Evolutionary conservation across 2,329 filamentous ascomycete genomes (phyloP).

Genomic region (Fusarium hainanense): DNA sequence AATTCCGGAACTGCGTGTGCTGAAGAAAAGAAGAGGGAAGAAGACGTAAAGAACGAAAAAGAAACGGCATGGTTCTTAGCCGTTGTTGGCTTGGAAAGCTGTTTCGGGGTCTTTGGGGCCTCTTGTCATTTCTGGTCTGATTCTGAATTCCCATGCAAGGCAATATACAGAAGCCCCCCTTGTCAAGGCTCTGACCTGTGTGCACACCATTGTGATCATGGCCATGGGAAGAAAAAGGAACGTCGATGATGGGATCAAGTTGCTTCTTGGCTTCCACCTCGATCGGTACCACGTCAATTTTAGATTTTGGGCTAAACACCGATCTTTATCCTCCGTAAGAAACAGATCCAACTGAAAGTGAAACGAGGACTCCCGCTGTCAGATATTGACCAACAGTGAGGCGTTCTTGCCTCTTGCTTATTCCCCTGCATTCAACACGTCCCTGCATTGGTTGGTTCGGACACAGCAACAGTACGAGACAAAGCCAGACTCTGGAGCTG

Average conservation of each 20-base stretch:
- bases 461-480: conserved; percentile 25
- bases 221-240: neutral
- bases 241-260: neutral
- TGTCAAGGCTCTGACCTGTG: conserved; percentile 16
- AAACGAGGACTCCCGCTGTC: neutral
- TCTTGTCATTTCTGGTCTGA: conserved; percentile 26
- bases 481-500: conserved; percentile 7
- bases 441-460: conserved; percentile 34
- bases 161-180: conserved; percentile 15
- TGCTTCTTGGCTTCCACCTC: conserved; percentile 14
- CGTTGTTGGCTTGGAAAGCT: conserved; percentile 4
- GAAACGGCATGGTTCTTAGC: neutral
- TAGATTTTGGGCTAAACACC: neutral
- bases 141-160: conserved; percentile 18
- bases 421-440: conserved; percentile 36
- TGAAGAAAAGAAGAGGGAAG: conserved; percentile 16
- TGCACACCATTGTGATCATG: conserved; percentile 2
- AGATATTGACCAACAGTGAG: neutral
- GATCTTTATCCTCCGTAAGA: neutral
- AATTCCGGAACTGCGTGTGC: neutral
- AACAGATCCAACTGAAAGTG: neutral
- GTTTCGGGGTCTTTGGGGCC: conserved; percentile 6
- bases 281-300: conserved; percentile 19
- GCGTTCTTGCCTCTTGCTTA: conserved; percentile 30
- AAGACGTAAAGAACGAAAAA: conserved; percentile 19